Conservation (phyloP, 345 rosid genomes). For the Toxicodendron radicans region DNA sequence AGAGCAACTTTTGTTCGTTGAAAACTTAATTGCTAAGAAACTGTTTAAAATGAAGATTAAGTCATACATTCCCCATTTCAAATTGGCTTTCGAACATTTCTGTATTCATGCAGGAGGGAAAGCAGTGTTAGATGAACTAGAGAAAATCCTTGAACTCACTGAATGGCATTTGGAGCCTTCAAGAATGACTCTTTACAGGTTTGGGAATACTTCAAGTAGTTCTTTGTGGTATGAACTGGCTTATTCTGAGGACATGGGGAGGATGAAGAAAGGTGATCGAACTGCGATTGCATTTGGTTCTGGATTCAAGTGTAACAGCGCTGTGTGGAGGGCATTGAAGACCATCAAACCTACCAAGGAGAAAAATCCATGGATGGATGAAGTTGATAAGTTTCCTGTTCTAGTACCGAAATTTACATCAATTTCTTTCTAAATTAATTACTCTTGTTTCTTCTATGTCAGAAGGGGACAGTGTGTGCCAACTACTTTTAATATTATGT, state of each 20-base stretch:
- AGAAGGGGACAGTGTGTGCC: too few relatives aligned
- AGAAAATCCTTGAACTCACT: constrained; percentile 69
- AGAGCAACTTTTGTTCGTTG: constrained; percentile 76
- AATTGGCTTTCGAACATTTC: constrained; percentile 86
- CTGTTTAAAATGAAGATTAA: constrained; percentile 65
- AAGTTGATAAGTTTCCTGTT: constrained; percentile 35
- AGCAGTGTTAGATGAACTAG: constrained; percentile 83
- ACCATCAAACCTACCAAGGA: constrained; percentile 39
- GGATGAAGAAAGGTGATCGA: constrained; percentile 77
- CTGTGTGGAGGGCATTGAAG: constrained; percentile 55
- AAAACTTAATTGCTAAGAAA: constrained; percentile 65
- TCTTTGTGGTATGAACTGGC: constrained; percentile 91
- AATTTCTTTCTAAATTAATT: too few relatives aligned
- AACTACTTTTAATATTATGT: too few relatives aligned
- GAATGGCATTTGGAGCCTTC: constrained; percentile 97
- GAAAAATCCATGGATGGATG: constrained; percentile 58
- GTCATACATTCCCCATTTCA: constrained; percentile 83
- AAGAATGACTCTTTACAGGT: constrained; percentile 81
- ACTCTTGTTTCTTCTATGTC: too few relatives aligned
- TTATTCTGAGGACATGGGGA: constrained; percentile 83
- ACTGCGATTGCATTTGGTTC: constrained; percentile 87
- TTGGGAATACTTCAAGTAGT: constrained; percentile 92
- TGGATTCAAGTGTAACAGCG: constrained; percentile 75
- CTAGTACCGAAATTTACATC: not conserved
- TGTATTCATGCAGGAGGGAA: constrained; percentile 90